phyloP scores from a whole-genome alignment of 2,329 filamentous ascomycete species.

The Didymellaceae sp. region DNA sequence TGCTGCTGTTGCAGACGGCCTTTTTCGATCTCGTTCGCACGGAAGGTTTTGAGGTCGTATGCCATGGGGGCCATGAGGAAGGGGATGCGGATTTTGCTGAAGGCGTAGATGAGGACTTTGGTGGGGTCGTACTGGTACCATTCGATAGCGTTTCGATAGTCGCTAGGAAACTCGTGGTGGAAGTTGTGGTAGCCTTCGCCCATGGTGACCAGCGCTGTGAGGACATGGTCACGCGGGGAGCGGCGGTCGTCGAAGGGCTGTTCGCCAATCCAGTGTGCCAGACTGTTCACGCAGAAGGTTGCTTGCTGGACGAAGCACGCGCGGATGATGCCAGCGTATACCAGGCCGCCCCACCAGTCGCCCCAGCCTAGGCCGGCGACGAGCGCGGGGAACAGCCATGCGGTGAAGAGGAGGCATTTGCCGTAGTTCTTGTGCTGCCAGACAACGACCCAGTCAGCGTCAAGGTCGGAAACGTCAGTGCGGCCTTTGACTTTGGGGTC shows the following conservation, averaged over 20 bases:
- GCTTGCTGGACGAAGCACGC: slow-evolving; percentile 59
- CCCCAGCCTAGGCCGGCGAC: slow-evolving; percentile 57
- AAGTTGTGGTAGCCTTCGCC: slow-evolving; percentile 54
- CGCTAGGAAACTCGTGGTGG: slow-evolving; percentile 51
- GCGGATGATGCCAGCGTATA: slow-evolving; percentile 58
- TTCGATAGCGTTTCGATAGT: slow-evolving; percentile 50
- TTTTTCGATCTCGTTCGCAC: slow-evolving; percentile 51
- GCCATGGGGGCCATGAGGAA: slow-evolving; percentile 34
- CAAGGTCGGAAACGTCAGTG: slow-evolving; percentile 58
- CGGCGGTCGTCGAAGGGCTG: slow-evolving; percentile 51
- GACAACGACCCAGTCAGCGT: slow-evolving; percentile 56
- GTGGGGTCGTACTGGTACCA: slow-evolving; percentile 51
- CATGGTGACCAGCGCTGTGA: slow-evolving; percentile 49
- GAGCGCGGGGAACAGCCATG: slow-evolving; percentile 52
- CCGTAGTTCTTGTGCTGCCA: slow-evolving; percentile 57
- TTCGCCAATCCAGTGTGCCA: slow-evolving; percentile 60
- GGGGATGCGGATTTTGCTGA: slow-evolving; percentile 38
- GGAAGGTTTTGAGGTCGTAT: slow-evolving; percentile 50
- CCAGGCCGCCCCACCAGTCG: slow-evolving; percentile 56
- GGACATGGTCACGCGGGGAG: slow-evolving; percentile 45
- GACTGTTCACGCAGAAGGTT: slow-evolving; percentile 60
- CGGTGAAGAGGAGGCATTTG: slow-evolving; percentile 52
- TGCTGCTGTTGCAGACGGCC: slow-evolving; percentile 50
- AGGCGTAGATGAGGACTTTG: slow-evolving; percentile 49
- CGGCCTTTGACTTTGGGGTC: slow-evolving; percentile 58